Base-by-base conservation (phyloP, 2,329 filamentous ascomycete genomes). In the Aspergillus unguis region DNA sequence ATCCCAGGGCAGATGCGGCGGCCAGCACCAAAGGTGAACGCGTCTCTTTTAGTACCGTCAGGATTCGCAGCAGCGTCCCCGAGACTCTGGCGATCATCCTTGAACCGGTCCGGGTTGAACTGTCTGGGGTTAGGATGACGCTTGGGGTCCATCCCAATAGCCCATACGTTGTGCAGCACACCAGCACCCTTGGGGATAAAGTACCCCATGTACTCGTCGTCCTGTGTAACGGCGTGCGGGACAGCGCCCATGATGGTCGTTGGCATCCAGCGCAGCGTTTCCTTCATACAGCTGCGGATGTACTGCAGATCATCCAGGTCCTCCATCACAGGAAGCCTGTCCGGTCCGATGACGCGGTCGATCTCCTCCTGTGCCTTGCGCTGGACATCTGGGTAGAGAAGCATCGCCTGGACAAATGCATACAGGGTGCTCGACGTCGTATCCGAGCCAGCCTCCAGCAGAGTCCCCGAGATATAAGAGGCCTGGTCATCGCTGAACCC, bases 1-100 rank as follows among this genome's bases (percentile, higher is more conserved):
- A 81, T 79, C 0, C 82, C 83, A 3, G 78, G 81, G 62, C 83
- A 85, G 40, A 84, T 75, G 26, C 82, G 72, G 5, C 81, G 71
- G 1, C 82, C 81, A 6, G 77, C 77, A 23, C 82, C 81, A 50
- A 82, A 85, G 0, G 72, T 75, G 62, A 80, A 83, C 6, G 78
- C 75, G 44, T 82, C 80, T 10, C 79, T 71, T 59, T 79, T 71
- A 1, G 67, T 64, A 0, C 67, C 64, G 48, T 77, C 72, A 0
- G 71, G 55, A 25, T 75, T 68, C 0, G 55, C 57, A 4, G 64
- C 63, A 2, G 69, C 62, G 40, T 72, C 68, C 25, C 71, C 70
- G 43, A 65, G 11, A 64, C 67, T 38, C 57, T 64, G 41, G 71
- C 69, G 8, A 63, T 67, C 48, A 53, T 61, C 53, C 9, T 48